Conservation (phyloP, 2,329 filamentous ascomycete species). For the Hypocreales sp. region DNA sequence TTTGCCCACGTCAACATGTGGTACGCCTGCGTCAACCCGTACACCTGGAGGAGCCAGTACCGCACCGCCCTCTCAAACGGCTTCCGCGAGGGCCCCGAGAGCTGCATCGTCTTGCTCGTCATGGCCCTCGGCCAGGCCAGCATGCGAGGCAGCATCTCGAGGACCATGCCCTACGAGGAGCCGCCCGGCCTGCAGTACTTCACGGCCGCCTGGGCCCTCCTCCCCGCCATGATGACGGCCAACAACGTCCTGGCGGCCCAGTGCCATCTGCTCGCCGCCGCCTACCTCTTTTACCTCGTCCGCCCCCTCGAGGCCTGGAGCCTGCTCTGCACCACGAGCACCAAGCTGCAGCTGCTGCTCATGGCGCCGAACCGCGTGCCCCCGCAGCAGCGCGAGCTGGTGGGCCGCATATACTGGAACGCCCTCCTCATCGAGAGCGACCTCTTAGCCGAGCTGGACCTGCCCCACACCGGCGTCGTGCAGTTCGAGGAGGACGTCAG, state of each 20-base stretch:
- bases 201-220: conserved; percentile 61
- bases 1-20: conserved; percentile 72
- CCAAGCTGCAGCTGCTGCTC: conserved; percentile 65
- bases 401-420: conserved; percentile 75
- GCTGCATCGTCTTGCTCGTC: conserved; percentile 67
- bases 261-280: conserved; percentile 65
- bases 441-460: conserved; percentile 61
- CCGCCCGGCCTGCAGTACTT: conserved; percentile 68
- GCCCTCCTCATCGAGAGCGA: conserved; percentile 68
- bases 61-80: conserved; percentile 58
- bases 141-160: conserved; percentile 59
- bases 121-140: conserved; percentile 65
- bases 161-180: conserved; percentile 51
- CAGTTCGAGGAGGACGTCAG: conserved; percentile 71
- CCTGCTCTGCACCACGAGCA: conserved; percentile 62
- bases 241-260: conserved; percentile 68
- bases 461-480: conserved; percentile 71
- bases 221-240: conserved; percentile 65
- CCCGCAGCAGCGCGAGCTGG: conserved; percentile 53
- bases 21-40: conserved; percentile 76
- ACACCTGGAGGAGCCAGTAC: conserved; percentile 65
- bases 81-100: conserved; percentile 66
- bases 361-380: conserved; percentile 59
- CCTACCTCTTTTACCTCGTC: conserved; percentile 71
- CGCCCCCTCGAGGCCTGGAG: conserved; percentile 75